A percentile compares a stretch with the other conserved stretches of the same genome.
Conservation (phyloP, 495 filamentous ascomycete species). For the Podospora appendiculata region DNA sequence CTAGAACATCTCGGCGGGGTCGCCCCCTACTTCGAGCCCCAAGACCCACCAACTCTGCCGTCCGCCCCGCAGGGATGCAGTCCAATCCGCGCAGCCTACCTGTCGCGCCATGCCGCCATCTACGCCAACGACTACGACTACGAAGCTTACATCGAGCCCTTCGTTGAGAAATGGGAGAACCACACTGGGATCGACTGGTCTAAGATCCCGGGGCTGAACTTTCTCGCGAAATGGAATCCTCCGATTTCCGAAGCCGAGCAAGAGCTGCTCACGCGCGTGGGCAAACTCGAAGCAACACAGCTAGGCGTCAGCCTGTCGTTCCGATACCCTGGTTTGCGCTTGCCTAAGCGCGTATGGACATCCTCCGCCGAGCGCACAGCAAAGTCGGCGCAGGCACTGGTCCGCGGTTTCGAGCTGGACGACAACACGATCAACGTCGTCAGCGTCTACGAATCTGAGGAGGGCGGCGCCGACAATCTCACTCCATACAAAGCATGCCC, state of each 20-base stretch:
- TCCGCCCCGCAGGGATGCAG: slow-evolving; percentile 33
- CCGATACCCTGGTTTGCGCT: slow-evolving; percentile 32
- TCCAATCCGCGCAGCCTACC: slow-evolving; percentile 32
- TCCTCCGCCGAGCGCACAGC: slow-evolving; percentile 39
- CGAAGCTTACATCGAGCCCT: slow-evolving; percentile 39
- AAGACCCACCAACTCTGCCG: slow-evolving; percentile 32
- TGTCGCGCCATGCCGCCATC: slow-evolving; percentile 41
- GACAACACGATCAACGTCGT: slow-evolving; percentile 34
- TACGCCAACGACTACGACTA: slow-evolving; percentile 43
- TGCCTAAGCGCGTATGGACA: slow-evolving; percentile 39
- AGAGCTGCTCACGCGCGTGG: slow-evolving; percentile 34
- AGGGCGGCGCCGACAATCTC: slow-evolving; percentile 36
- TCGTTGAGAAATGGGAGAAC: slow-evolving; percentile 36
- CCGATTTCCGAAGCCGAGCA: slow-evolving; percentile 36
- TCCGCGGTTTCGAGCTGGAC: slow-evolving; percentile 32
- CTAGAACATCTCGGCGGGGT: slow-evolving; percentile 41
- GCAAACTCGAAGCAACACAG: slow-evolving; percentile 34
- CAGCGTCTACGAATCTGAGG: slow-evolving; percentile 26
- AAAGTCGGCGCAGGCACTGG: slow-evolving; percentile 36
- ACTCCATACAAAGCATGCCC: slow-evolving; percentile 43
- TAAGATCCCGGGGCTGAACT: slow-evolving; percentile 28
- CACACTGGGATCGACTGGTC: slow-evolving; percentile 27
- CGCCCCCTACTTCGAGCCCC: slow-evolving; percentile 41
- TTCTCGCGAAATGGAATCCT: slow-evolving; percentile 31
- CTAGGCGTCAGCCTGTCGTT: slow-evolving; percentile 33